Percentiles rank a stretch among this genome's conserved stretches.
These are phyloP conservation scores for Myochromella boudieri DNA, from an alignment of 768 basidiomycete species.

Conservation along the genomic window DNA sequence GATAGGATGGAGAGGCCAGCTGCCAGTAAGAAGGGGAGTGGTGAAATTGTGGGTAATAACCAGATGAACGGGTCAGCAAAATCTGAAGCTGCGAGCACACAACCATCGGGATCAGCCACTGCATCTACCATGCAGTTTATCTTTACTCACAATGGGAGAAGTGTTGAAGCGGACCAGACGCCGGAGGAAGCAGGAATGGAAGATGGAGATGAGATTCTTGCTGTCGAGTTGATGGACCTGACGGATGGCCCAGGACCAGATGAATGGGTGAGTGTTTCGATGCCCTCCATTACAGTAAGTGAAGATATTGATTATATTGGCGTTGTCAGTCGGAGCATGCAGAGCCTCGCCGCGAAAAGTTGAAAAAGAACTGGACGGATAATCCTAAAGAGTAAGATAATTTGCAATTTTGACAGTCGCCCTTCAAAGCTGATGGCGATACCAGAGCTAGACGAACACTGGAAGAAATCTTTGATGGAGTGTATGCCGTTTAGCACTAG, in stretches of 20 bases:
- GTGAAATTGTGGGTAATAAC: constrained; percentile 26
- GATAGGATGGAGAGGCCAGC: constrained; percentile 76
- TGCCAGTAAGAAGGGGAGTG: constrained; percentile 39
- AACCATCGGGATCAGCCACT: constrained; percentile 37
- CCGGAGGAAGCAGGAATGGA: constrained; percentile 88
- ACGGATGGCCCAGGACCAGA: constrained; percentile 67
- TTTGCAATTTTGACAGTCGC: neutral
- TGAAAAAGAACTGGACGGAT: constrained; percentile 82
- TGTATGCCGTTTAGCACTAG: constrained; percentile 49
- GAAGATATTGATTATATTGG: no score
- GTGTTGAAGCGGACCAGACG: constrained; percentile 78
- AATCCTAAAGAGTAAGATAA: constrained; percentile 67
- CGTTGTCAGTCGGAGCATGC: constrained; percentile 68
- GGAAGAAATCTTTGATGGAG: constrained; percentile 82
- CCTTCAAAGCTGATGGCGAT: constrained; percentile 8
- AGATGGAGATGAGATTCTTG: constrained; percentile 85
- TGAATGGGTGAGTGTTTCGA: constrained; percentile 64
- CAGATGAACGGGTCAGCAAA: constrained; percentile 52
- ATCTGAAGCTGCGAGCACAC: constrained; percentile 47
- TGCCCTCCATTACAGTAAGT: no score
- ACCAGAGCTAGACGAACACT: constrained; percentile 69
- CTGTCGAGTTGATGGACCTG: constrained; percentile 89
- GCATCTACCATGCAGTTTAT: constrained; percentile 70
- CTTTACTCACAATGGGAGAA: constrained; percentile 81
- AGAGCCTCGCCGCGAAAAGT: constrained; percentile 62